Conservation (phyloP, 225 moss, liverwort and hornwort genomes). For the Sphagnum tenellum region DNA sequence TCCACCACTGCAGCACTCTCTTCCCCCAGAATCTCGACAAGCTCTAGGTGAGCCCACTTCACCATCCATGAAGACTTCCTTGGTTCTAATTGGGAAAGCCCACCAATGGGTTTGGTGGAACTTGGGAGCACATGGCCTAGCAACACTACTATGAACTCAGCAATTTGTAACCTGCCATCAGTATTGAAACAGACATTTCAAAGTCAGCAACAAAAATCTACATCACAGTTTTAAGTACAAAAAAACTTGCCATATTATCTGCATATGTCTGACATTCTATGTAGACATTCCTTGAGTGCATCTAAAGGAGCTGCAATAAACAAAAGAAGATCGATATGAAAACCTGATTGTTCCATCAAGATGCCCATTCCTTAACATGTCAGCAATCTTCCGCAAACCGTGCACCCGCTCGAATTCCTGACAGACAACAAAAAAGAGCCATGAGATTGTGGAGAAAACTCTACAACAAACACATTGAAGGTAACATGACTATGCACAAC, state of each 20-base stretch:
- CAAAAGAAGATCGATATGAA: too few relatives aligned
- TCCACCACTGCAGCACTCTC: slow-evolving; percentile 55
- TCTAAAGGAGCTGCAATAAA: not conserved
- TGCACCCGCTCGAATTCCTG: slow-evolving; percentile 89
- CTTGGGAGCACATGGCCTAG: slow-evolving; percentile 64
- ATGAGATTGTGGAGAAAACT: not conserved
- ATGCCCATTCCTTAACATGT: slow-evolving; percentile 57
- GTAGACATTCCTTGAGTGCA: not conserved
- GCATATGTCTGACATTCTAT: not conserved
- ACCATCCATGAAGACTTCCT: slow-evolving; percentile 47
- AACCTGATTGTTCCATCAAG: slow-evolving; percentile 69
- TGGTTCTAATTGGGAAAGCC: slow-evolving; percentile 40
- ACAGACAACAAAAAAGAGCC: slow-evolving; percentile 3
- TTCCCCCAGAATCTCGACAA: slow-evolving; percentile 68
- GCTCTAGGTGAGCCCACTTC: slow-evolving; percentile 81
- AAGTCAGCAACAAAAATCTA: not conserved
- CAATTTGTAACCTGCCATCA: slow-evolving; percentile 71
- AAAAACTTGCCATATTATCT: not conserved
- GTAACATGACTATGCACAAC: too few relatives aligned
- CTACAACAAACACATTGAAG: too few relatives aligned
- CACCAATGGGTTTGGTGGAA: slow-evolving; percentile 27
- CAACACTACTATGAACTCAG: slow-evolving; percentile 83
- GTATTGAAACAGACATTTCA: too few relatives aligned
- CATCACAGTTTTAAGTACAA: not conserved
- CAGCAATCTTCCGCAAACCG: slow-evolving; percentile 77